Percentiles rank a stretch among this genome's conserved stretches.
These are phyloP conservation scores for Comarum palustre DNA, from an alignment of 306 rosid genomes.

Conservation along the genomic window DNA sequence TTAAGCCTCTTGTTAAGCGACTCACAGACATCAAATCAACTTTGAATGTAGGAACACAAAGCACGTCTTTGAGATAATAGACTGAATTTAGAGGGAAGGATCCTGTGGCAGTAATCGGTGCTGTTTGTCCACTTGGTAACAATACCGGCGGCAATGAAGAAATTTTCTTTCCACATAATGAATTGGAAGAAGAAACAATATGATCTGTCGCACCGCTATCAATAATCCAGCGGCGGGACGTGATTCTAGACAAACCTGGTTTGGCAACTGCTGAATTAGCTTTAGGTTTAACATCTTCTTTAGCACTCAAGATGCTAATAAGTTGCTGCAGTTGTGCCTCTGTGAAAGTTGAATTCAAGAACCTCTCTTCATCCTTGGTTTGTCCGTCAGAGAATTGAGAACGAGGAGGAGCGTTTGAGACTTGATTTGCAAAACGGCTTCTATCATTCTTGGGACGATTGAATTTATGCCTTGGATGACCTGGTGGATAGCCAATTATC, in stretches of 20 bases:
- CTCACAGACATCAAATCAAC: not conserved
- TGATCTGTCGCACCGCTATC: not conserved
- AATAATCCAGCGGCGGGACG: not conserved
- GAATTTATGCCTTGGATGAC: not conserved
- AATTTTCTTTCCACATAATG: not conserved
- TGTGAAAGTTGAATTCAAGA: too few relatives aligned
- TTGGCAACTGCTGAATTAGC: not conserved
- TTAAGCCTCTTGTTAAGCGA: not conserved
- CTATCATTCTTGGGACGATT: too few relatives aligned
- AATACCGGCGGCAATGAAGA: not conserved
- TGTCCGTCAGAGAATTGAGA: not conserved
- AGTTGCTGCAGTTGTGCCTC: too few relatives aligned
- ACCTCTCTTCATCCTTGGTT: not conserved
- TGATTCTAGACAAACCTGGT: not conserved
- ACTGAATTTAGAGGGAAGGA: not conserved
- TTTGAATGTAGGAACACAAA: conserved; percentile 12
- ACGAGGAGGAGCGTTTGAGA: too few relatives aligned
- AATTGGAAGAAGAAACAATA: not conserved
- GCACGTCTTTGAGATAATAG: not conserved
- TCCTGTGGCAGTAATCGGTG: not conserved
- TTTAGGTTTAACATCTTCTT: not conserved
- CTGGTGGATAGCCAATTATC: not conserved
- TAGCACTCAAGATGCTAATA: too few relatives aligned
- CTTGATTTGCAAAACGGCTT: not conserved
- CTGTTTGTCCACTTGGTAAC: not conserved